Evolutionary conservation across 768 basidiomycete species (phyloP), one percentile per base, ranked within the genome.

Genomic region (Boletus speciosus): DNA sequence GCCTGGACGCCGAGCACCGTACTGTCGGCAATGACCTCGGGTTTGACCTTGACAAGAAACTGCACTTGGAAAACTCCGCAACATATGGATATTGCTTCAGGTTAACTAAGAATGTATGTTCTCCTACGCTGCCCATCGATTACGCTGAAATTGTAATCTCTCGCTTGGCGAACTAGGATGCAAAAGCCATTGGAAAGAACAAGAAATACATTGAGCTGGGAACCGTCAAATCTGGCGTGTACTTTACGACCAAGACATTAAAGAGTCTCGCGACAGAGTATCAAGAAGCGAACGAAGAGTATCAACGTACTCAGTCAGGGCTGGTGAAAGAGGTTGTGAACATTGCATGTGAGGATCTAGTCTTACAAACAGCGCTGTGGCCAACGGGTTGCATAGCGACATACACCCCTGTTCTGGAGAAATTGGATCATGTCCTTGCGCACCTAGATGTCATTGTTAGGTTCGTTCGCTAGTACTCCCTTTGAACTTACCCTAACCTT

Each of bases 21-120:
- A 63, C 75, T 2, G 86, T 84, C 0, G 88, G 88, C 6, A 69
- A 76, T 7, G 89, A 90, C 37, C 76, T 98, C 6, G 81, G 78
- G 9, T 61, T 99, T 10, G 93, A 96, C 15, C 79, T 93, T 3
- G 91, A 97, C 70, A 96, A 96, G 75, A 98, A 98, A 73, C 72
- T 98, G 11, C 97, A 98, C 70, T 75, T 99, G 29, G 97, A 99
- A 73, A 94, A 95, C 62, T 90, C 88, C 49, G 79, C 81, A 52
- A 81, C 84, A 1, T 92, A 96, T 65, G 93, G 94, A 2, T 96
- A 98, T 67, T 94, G 90, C 62, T 91, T 98, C 73, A 76, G 97
- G 27, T 68, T 98, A 41, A 95, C 95, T 1, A 95, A 97, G 66
- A 90, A 86, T 58, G 96, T 94, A 59, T 50, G 84, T 74, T 55